Base-by-base conservation (phyloP, 371 early-diverging fungal genomes). In the Dentiscutata heterogama region DNA sequence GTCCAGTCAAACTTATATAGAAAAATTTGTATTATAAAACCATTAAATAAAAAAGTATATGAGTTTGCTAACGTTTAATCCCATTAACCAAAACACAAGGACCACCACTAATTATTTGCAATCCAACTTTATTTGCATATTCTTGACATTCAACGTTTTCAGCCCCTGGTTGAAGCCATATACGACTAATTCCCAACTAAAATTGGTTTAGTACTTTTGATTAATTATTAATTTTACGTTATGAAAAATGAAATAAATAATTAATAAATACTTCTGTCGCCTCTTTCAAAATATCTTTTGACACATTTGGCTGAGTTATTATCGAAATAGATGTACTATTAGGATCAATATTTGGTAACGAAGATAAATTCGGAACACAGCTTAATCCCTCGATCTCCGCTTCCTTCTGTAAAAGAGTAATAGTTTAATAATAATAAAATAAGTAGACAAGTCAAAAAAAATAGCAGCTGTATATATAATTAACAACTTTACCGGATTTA, bases 151-250 rank as follows among this genome's bases (percentile, higher is more conserved):
- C 76, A 13, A 22, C 18, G 39, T 76, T 27, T 35, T 76, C 76
- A 31, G 76, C 76, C 20, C 76, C 76, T 8, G 76, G 76, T 76
- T 76, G 76, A n/a, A 76, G 35, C 76, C 76, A 76, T 35, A 76
- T n/a, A 13, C 39, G 22, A 58, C n/a, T 54, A 60, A 76, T 76
- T 76, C 76, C 76, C 18, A 76, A 27, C 76, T 76, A 42, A 31
- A 73, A 29, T 25, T 13, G 13, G 1, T 18, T 25, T 16, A 29
- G 25, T 51, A 29, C 35, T 4, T 35, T 35, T 6, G 20, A 73
- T 25, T 29, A 54, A 13, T 51, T 50, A 8, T 22, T 1, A 53
- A 8, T 2, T 25, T 2, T 25, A 53, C 13, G 27, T 16, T 29
- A 54, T 27, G 46, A 53, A 54, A 53, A 16, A 42, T 25, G 20